Base-by-base conservation (phyloP, 768 basidiomycete genomes). In the Podaxis carcinomalis region DNA sequence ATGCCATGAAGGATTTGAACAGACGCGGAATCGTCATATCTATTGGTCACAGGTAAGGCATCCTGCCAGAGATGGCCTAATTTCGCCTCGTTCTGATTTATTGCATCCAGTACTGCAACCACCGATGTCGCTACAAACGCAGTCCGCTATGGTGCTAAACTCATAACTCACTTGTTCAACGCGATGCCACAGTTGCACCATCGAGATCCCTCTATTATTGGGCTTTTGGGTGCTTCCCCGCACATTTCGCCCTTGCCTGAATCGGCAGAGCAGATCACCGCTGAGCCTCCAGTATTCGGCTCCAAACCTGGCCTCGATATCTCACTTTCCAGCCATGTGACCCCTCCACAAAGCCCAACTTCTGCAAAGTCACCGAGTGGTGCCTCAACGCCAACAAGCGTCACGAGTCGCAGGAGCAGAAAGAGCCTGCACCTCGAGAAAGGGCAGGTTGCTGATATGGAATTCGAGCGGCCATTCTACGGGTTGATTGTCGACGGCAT, bases 121-220 rank as follows among this genome's bases (percentile, higher is more conserved):
- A 88, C 91, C 1, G 83, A 87, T 27, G 74, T 86, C 62, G 92
- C 93, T 5, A 86, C 85, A 19, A 73, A 81, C 6, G 92, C 92
- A 2, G 80, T 95, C 4, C 73, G 79, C 16, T 78, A 80, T 59
- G 93, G 93, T 19, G 90, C 92, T 5, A 80, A 85, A n/a, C 83
- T 93, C 60, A 92, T 95, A 65, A 95, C 94, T 0, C 94, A 95
- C 73, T 77, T 95, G 25, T 95, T 93, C 85, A 96, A 96, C 65
- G 92, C 93, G 5, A 94, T 94, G 93, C 90, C 90, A 13, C 90
- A 90, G 67, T 73, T 92, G 40, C 90, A 95, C 70, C 93, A 96
- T 70, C 83, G 94, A 36, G 93, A 95, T 70, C 93, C 94, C 10
- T 91, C 91, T 10, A 92, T 95, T 68, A 93, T 95, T 59, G 94